Evolutionary conservation across 495 filamentous ascomycete species (phyloP), one percentile per base, ranked within the genome.

Genomic region (Hypoxylon perforatum): DNA sequence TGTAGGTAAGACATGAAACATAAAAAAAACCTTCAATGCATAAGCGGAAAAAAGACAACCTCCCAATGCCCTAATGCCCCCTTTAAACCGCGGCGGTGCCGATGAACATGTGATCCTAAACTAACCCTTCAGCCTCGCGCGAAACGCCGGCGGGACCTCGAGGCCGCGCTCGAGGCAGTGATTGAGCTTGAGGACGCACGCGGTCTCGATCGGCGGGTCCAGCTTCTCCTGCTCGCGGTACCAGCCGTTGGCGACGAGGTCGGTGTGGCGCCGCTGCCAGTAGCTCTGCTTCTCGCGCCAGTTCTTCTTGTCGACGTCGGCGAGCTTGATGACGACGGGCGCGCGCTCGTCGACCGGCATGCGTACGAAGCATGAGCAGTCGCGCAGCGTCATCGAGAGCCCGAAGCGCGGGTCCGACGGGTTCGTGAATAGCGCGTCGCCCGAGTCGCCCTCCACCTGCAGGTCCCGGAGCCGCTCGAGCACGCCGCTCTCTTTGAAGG

Each of bases 291-390:
- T 97, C 11, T 83, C 86, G 4, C 80, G 79, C 12, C 84, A 78
- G n/a, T 86, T 88, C 79, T 99, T 99, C 67, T 92, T 82, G 74
- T 99, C 95, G 42, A 97, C 79, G 75, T 99, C 95, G 0, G 89
- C 94, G 1, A 99, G 78, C 49, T 90, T 86, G 36, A 91, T 89
- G 71, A 94, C 89, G 0, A 95, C 82, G 0, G 63, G 47, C 70
- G 72, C 22, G 71, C 77, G 71, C 76, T 48, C 0, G 9, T 73
- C 57, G 28, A 65, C 30, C 15, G 78, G 77, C 67, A 92, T 83
- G 78, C 85, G 87, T 47, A 96, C 73, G 73, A 91, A 97, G 60
- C 95, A 82, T 0, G 91, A 93, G 74, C 93, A 94, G 76, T 99
- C 94, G 48, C 94, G 79, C 50, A 97, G 67, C 19, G 94, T 96